phyloP scores from a whole-genome alignment of 805 yeast genomes.

The Kuraishia cidri region DNA sequence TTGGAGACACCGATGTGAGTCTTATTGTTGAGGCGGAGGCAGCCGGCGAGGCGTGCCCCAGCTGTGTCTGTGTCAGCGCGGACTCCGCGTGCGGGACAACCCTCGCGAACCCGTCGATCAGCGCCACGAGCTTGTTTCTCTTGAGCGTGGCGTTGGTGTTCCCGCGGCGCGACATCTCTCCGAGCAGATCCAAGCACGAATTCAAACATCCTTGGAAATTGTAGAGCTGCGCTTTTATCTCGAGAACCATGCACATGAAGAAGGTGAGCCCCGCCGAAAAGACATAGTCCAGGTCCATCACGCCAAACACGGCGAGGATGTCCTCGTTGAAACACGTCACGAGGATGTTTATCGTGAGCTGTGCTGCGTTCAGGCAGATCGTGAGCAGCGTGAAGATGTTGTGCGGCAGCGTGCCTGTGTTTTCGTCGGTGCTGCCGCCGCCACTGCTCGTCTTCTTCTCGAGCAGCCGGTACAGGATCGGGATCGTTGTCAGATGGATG shows the following conservation, averaged over 20 bases:
- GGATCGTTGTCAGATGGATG: slow-evolving; percentile 17
- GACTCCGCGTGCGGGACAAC: slow-evolving; percentile 3
- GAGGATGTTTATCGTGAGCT: slow-evolving; percentile 11
- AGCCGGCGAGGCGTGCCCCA: neutral
- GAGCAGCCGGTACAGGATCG: slow-evolving; percentile 14
- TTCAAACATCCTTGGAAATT: slow-evolving; percentile 9
- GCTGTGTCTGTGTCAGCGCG: no score
- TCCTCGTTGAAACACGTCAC: slow-evolving; percentile 10
- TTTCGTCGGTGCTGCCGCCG: slow-evolving; percentile 6
- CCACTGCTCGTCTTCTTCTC: slow-evolving; percentile 6
- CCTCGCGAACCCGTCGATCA: slow-evolving; percentile 9
- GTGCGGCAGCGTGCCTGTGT: slow-evolving; percentile 4
- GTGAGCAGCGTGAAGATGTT: slow-evolving; percentile 12
- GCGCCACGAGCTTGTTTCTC: slow-evolving; percentile 7
- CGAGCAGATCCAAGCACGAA: slow-evolving; percentile 10
- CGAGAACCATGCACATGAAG: slow-evolving; percentile 16
- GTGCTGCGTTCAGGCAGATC: slow-evolving; percentile 17
- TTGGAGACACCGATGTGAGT: no score
- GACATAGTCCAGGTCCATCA: slow-evolving; percentile 18
- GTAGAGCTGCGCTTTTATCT: slow-evolving; percentile 7
- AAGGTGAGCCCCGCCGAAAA: slow-evolving; percentile 16
- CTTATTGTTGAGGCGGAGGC: neutral
- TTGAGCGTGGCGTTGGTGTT: slow-evolving; percentile 12
- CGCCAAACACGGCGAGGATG: slow-evolving; percentile 15
- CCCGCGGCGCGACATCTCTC: slow-evolving; percentile 10